phyloP scores from a whole-genome alignment of 108 stramenopile species.

The Skeletonema marinoi region DNA sequence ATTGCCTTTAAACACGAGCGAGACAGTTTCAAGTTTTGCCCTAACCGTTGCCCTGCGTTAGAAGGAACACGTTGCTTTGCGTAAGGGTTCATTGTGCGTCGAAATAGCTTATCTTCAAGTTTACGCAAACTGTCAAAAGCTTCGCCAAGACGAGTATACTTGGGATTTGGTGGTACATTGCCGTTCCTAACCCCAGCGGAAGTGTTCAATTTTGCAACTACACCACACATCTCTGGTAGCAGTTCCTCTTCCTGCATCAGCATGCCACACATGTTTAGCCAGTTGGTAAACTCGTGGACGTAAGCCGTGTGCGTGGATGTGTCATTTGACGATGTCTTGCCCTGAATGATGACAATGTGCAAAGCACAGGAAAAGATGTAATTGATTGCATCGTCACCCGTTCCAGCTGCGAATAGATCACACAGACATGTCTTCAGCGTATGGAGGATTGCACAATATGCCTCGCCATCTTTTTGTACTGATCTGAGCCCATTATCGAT shows the following conservation, averaged over 20 bases:
- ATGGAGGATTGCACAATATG: conserved; percentile 2
- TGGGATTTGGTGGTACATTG: background rate
- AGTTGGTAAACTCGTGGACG: conserved; percentile 18
- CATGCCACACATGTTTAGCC: conserved; percentile 11
- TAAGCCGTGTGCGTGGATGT: background rate
- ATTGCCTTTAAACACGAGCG: background rate
- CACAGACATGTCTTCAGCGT: conserved; percentile 24
- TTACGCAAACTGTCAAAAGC: background rate
- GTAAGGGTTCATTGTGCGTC: background rate
- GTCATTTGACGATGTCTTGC: background rate
- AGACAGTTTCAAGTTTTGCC: background rate
- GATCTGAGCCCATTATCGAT: background rate
- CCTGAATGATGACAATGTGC: background rate
- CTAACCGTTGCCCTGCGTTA: background rate
- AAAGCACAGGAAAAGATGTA: conserved; percentile 21
- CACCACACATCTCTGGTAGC: background rate
- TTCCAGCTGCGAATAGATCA: background rate
- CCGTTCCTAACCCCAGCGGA: background rate
- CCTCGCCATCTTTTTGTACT: background rate
- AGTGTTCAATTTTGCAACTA: background rate
- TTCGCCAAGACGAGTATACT: background rate
- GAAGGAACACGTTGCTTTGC: background rate
- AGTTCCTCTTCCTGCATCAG: background rate
- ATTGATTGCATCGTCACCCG: background rate
- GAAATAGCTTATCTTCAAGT: background rate